Conservation (phyloP, 2,329 filamentous ascomycete genomes). For the Graphilbum ipis-grandicollis region DNA sequence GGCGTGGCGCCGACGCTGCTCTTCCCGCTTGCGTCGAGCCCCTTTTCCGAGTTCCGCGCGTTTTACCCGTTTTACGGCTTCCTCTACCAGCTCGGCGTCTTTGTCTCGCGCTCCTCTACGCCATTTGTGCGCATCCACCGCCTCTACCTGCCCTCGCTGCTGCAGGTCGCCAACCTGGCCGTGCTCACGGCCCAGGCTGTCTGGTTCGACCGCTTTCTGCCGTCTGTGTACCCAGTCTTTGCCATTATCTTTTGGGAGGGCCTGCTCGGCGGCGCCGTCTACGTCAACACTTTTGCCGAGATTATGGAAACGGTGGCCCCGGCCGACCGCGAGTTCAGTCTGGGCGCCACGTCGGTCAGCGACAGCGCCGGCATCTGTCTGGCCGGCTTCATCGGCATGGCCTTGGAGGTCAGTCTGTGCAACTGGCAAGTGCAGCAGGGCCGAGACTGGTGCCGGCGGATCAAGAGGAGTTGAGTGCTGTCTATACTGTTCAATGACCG, state of each 20-base stretch:
- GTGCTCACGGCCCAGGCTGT: conserved; percentile 62
- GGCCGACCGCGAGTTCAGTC: conserved; percentile 74
- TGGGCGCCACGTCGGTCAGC: conserved; percentile 79
- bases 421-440: conserved; percentile 71
- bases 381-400: conserved; percentile 70
- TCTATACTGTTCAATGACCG: no score
- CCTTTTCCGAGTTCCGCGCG: conserved; percentile 64
- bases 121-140: conserved; percentile 69
- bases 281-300: conserved; percentile 90
- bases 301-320: conserved; percentile 69
- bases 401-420: conserved; percentile 66
- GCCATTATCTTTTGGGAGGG: conserved; percentile 86
- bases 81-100: conserved; percentile 88
- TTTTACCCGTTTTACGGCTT: conserved; percentile 95
- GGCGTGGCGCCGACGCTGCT: conserved; percentile 79
- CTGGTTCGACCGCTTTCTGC: conserved; percentile 51
- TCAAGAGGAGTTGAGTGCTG: conserved; percentile 10
- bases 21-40: conserved; percentile 60
- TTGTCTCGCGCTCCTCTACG: conserved; percentile 80
- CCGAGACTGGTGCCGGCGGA: conserved; percentile 52
- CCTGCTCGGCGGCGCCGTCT: conserved; percentile 74
- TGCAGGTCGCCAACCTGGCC: conserved; percentile 65
- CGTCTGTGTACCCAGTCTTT: conserved; percentile 75
- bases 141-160: conserved; percentile 64
- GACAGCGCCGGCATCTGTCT: conserved; percentile 84